Conservation (phyloP, 805 yeast species). For the Teunomyces funiuensis region DNA sequence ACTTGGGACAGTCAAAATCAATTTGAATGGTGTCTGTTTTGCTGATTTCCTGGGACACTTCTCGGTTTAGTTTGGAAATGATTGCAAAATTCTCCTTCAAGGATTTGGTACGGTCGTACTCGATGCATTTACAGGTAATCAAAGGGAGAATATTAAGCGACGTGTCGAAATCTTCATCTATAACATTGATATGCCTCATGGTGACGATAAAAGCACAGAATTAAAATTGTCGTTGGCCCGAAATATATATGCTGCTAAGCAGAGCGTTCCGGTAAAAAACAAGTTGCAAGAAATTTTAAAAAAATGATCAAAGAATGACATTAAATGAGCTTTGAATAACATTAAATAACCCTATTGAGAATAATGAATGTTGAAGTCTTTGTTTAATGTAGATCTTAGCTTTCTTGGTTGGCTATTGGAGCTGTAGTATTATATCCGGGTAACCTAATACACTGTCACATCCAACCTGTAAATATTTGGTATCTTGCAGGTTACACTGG, state of each 20-base stretch:
- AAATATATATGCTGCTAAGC: too few relatives aligned
- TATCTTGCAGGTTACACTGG: slow-evolving; percentile 4
- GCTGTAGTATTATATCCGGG: slow-evolving; percentile 3
- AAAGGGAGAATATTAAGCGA: neutral
- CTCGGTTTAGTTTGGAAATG: slow-evolving; percentile 2
- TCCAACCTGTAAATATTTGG: neutral
- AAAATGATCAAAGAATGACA: too few relatives aligned
- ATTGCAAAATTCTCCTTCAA: slow-evolving; percentile 4
- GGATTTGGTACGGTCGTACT: slow-evolving; percentile 1
- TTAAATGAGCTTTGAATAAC: too few relatives aligned
- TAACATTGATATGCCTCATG: slow-evolving; percentile 11
- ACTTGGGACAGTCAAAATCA: slow-evolving; percentile 7
- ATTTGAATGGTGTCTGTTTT: neutral
- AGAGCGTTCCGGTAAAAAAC: too few relatives aligned
- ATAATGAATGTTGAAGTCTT: neutral
- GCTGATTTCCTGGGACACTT: neutral
- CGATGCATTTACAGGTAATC: neutral
- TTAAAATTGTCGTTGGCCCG: neutral
- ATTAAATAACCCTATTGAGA: too few relatives aligned
- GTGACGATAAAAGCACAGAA: neutral
- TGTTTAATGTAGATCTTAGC: too few relatives aligned
- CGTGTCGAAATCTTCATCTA: slow-evolving; percentile 18
- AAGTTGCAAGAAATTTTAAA: too few relatives aligned
- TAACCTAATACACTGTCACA: neutral
- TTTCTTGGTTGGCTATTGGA: too few relatives aligned